A percentile compares a stretch with the other conserved stretches of the same genome.
Conservation (phyloP, 2,329 filamentous ascomycete species). For the Alternaria hordeiaustralica region DNA sequence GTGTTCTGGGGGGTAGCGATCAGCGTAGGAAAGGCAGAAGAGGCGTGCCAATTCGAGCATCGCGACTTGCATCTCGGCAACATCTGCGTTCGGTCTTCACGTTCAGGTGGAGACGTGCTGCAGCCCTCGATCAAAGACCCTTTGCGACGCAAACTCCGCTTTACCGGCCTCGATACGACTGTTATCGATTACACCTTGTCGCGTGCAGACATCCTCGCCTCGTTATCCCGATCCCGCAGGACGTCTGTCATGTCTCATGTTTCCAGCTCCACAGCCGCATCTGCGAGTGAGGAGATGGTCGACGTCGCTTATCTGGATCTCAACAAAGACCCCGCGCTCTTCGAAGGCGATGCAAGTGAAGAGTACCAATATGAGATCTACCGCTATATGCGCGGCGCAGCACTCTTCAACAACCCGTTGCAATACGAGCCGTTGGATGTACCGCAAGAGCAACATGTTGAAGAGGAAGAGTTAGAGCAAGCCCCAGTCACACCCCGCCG, state of each 20-base stretch:
- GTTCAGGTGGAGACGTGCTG: slow-evolving; percentile 31
- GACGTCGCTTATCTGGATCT: slow-evolving; percentile 56
- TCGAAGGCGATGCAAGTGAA: slow-evolving; percentile 54
- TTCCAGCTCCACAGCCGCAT: slow-evolving; percentile 4
- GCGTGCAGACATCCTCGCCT: slow-evolving; percentile 58
- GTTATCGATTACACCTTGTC: slow-evolving; percentile 74
- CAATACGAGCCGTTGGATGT: slow-evolving; percentile 10
- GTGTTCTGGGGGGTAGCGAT: slow-evolving; percentile 72
- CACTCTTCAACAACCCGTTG: slow-evolving; percentile 55
- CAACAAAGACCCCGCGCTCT: slow-evolving; percentile 52
- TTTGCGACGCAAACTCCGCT: slow-evolving; percentile 52
- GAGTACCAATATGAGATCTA: slow-evolving; percentile 66
- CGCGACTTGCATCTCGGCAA: slow-evolving; percentile 72
- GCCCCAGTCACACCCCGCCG: slow-evolving; percentile 22
- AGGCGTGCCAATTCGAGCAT: slow-evolving; percentile 67
- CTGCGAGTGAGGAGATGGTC: background rate
- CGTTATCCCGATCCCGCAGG: slow-evolving; percentile 7
- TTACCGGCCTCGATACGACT: slow-evolving; percentile 65
- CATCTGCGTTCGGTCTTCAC: slow-evolving; percentile 60
- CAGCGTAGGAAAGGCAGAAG: slow-evolving; percentile 66
- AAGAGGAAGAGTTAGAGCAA: background rate
- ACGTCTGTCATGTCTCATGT: slow-evolving; percentile 19
- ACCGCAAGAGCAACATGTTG: background rate
- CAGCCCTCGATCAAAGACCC: slow-evolving; percentile 45
- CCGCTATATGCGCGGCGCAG: slow-evolving; percentile 57